Evolutionary conservation across 148 eudicot species (phyloP).

Genomic region (Drosera capensis): DNA sequence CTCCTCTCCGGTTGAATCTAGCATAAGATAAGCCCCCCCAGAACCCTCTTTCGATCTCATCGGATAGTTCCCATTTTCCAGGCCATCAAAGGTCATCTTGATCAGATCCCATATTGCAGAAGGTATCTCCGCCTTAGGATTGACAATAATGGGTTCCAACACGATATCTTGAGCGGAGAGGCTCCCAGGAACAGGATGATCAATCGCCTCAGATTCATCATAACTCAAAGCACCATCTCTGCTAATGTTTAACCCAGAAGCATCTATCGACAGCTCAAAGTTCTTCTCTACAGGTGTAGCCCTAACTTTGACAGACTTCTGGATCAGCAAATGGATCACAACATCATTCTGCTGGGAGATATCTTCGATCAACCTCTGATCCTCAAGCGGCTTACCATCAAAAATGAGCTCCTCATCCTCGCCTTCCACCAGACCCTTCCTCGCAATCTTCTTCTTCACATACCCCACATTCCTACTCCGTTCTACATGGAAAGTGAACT

Average conservation of each 20-base stretch:
- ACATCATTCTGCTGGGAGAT: conserved; percentile 35
- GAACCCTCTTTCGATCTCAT: conserved; percentile 60
- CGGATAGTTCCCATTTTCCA: conserved; percentile 36
- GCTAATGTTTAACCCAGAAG: conserved; percentile 17
- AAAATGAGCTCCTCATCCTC: conserved; percentile 42
- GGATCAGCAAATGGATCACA: conserved; percentile 50
- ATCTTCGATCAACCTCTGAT: conserved; percentile 37
- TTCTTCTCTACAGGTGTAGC: conserved; percentile 37
- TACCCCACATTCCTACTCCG: conserved; percentile 48
- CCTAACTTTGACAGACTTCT: conserved; percentile 45
- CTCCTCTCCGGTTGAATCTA: conserved; percentile 28
- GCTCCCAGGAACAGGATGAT: conserved; percentile 10
- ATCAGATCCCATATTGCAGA: conserved; percentile 26
- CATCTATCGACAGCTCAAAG: conserved; percentile 45
- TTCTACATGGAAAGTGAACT: conserved; percentile 51
- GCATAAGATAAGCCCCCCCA: conserved; percentile 71
- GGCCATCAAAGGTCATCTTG: conserved; percentile 28
- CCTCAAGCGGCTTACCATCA: conserved; percentile 48
- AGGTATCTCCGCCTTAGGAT: conserved; percentile 30
- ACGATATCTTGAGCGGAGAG: conserved; percentile 18
- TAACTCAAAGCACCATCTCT: background rate
- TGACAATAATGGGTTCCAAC: conserved; percentile 43
- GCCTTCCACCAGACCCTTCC: conserved; percentile 35
- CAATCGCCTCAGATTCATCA: conserved; percentile 2
- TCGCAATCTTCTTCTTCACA: conserved; percentile 40